Percentiles rank a stretch among this genome's conserved stretches.
phyloP scores from a whole-genome alignment of 1,139 yeast species.

The Blastobotrys serpentis region DNA sequence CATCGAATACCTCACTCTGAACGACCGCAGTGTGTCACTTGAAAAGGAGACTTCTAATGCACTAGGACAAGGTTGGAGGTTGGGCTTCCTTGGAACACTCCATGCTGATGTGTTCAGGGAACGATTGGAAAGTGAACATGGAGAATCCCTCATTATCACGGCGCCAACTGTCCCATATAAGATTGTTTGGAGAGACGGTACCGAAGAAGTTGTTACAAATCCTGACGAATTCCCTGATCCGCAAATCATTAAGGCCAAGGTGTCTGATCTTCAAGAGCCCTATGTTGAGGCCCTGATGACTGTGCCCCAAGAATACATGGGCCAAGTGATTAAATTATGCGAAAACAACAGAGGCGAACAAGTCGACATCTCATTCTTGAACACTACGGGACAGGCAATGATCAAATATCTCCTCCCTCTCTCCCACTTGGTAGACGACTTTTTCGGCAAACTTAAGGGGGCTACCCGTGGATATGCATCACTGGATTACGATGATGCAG shows the following conservation, averaged over 20 bases:
- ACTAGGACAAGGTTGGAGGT: constrained; percentile 94
- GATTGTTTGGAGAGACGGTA: constrained; percentile 61
- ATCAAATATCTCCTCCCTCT: constrained; percentile 79
- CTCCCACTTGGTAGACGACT: constrained; percentile 89
- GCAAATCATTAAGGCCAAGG: constrained; percentile 41
- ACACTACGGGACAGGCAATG: constrained; percentile 74
- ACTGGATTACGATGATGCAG: constrained; percentile 90
- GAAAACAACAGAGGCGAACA: constrained; percentile 83
- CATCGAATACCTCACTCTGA: constrained; percentile 79
- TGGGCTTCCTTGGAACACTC: constrained; percentile 89
- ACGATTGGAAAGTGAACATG: constrained; percentile 87
- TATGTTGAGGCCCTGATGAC: constrained; percentile 89
- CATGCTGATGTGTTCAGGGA: constrained; percentile 96
- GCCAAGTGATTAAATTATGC: constrained; percentile 81
- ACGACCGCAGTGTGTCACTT: constrained; percentile 86
- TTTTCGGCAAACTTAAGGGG: constrained; percentile 90
- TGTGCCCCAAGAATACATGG: constrained; percentile 84
- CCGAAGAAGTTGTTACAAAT: constrained; percentile 66
- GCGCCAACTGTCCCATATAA: constrained; percentile 96
- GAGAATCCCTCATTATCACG: constrained; percentile 86
- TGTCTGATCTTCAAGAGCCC: constrained; percentile 74
- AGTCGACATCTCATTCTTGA: constrained; percentile 68
- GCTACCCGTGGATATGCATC: constrained; percentile 91
- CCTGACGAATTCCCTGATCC: constrained; percentile 89
- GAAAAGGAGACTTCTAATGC: constrained; percentile 93